Evolutionary conservation across 2,329 filamentous ascomycete genomes (phyloP), one percentile per base, ranked within the genome.

Genomic region (Rhytidhysteron rufulum): DNA sequence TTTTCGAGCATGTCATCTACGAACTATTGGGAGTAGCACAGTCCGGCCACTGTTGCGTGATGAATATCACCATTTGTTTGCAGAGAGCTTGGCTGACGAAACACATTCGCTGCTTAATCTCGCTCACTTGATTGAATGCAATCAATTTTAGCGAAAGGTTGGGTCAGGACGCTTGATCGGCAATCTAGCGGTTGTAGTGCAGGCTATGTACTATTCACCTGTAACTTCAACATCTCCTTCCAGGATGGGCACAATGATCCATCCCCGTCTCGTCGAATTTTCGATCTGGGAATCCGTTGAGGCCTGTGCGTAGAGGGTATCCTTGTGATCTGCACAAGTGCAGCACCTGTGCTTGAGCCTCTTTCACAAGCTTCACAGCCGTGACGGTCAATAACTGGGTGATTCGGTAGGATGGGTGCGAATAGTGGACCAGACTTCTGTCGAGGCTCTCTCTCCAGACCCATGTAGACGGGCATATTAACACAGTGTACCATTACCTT

Each of bases 121-220:
- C 44, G 41, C 36, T 25, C 34, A 39, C 33, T 41, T 37, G 16
- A 37, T 41, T 41, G 33, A 24, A 18, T 25, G 33, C 42, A 50
- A 50, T 50, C 48, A 49, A 50, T 49, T n/a, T 25, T 43, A 21
- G 40, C 39, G 40, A 41, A 17, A 18, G 20, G 24, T 40, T 39
- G 46, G 39, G 41, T 45, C 34, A 39, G 35, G 40, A 41, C 40
- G 45, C 43, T 52, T 43, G 42, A 42, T 42, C 43, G 25, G 40
- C 44, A 48, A 51, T 48, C 32, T 51, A 49, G 41, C 47, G 38
- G 40, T 29, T 44, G 40, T 45, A 44, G 20, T 35, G 15, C 34
- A 20, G 25, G 42, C 31, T 37, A 38, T 37, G 30, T 13, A 39
- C 25, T 34, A 31, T 35, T 37, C 27, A 24, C 19, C 17, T 41